Evolutionary conservation across 2,329 filamentous ascomycete species (phyloP), one percentile per base, ranked within the genome.

Genomic region (Colletotrichum lentis): DNA sequence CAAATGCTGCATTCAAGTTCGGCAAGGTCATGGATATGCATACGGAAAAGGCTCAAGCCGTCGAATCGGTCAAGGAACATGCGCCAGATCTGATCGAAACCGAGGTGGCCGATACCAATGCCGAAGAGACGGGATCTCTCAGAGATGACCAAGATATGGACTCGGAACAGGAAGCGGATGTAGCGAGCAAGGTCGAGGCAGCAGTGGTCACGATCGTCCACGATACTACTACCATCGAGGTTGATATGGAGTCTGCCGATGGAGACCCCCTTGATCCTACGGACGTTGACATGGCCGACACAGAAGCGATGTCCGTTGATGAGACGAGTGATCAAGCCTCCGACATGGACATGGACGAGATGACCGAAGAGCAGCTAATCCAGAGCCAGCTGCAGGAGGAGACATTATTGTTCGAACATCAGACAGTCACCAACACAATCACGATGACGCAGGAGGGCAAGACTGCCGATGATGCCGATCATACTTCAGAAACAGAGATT

Each of bases 321-420:
- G 55, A 64, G 16, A n/a, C 43, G 27, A 37, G 27, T 14, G 43
- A 49, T 46, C 39, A 50, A 62, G 57, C 50, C 41, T 61, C 55
- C n/a, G n/a, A 55, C 12, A 49, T 55, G 65, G 61, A 59, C 35
- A 44, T 65, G 22, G 69, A 69, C 18, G 55, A 60, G 16, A 62
- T 64, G 24, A 46, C 58, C 37, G 43, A 64, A 27, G 47, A 58
- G 60, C n/a, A 22, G 24, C 41, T 41, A 43, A 41, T 49, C 52
- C 62, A 55, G 57, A 55, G 54, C 71, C 74, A 14, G 18, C 66
- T 69, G n/a, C 55, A 59, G 37, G 55, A 65, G 20, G 66, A 60
- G 50, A 27, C 64, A 5, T 80, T 80, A 77, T 74, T 78, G 5
- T 77, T 80, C 58, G 77, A 77, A 46, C 79, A 74, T 10, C 78